Evolutionary conservation across 306 rosid species (phyloP), one percentile per base, ranked within the genome.

Genomic region (Lupinus albus): DNA sequence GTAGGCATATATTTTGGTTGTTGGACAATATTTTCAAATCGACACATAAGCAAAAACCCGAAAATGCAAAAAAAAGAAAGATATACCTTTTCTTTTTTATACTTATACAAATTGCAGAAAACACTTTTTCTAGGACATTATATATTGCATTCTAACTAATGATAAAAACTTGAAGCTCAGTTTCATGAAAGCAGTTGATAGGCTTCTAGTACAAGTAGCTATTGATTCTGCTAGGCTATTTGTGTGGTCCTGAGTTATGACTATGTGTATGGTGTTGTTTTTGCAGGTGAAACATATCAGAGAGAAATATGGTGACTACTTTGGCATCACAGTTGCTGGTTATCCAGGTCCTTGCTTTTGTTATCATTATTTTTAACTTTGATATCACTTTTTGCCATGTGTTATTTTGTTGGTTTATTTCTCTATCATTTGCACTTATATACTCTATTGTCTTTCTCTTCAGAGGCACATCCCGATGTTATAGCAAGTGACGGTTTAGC

Each of bases 311-410:
- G 96, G 92, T 20, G 96, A 93, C 78, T 93, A 93, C 86, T 93
- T 93, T 56, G 99, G 99, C 71, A 85, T 93, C 57, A 86, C 99
- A 1, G 82, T 93, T 4, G 99, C 99, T 73, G 99, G 99, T 73
- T 93, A 93, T 85, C 99, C 99, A 87, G 97, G 97, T 91, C 58
- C 35, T 16, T 67, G 20, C 65, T 58, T 50, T 7, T 61, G 18
- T 16, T 44, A 8, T 58, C 35, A 51, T 46, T 35, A 50, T 52
- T 70, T 83, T 50, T 55, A 60, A 30, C 66, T 55, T 64, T 12
- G 7, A 15, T 61, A n/a, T 15, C 17, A 18, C 61, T 11, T 57
- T 56, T 42, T 44, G 8, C 16, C 0, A 4, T 54, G 17, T 73
- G 70, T 36, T 3, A 25, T 25, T 54, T 48, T 38, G 15, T 55